Base-by-base conservation (phyloP, 2,329 filamentous ascomycete species). In the Periconia sp. region DNA sequence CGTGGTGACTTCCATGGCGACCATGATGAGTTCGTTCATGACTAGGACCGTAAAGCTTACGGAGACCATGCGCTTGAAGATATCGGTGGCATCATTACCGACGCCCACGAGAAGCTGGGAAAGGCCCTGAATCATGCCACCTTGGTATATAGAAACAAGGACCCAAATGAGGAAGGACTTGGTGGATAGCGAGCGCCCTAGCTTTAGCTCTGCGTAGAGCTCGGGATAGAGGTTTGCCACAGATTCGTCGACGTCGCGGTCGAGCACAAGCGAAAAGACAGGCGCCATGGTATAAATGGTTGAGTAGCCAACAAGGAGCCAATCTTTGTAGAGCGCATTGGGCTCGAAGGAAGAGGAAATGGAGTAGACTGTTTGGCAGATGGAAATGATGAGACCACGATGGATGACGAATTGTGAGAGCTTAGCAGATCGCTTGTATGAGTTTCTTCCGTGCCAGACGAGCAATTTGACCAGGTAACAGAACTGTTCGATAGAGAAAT, bases 401-500 rank as follows among this genome's bases (percentile, higher is more conserved):
- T 99, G 95, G 60, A 99, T 99, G 60, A 99, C 92, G 70, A 99
- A 99, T 69, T 97, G 95, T 1, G 89, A 91, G 17, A 99, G 82
- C 73, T 99, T 99, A 19, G 94, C 94, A 46, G 85, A 90, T 32
- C 95, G 84, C 72, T 97, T 97, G 78, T 99, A 99, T 58, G 87
- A 92, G 73, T 99, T 99, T 22, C 95, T 85, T 1, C 94, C 94
- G 67, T 99, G 95, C 94, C 95, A 99, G 25, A 99, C 91, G n/a
- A 99, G 82, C 1, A 99, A 81, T 71, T 97, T 99, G 36, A 92
- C 95, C 15, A 99, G 76, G 67, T 99, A 91, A 62, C 86, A 88
- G 72, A 99, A 99, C 61, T 96, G 92, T 47, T 91, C 89, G 57
- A 99, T 95, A 46, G 88, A 94, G 71, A 99, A 99, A 69, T 99